Evolutionary conservation across 2,329 filamentous ascomycete genomes (phyloP).

Genomic region (Nectriaceae sp.): DNA sequence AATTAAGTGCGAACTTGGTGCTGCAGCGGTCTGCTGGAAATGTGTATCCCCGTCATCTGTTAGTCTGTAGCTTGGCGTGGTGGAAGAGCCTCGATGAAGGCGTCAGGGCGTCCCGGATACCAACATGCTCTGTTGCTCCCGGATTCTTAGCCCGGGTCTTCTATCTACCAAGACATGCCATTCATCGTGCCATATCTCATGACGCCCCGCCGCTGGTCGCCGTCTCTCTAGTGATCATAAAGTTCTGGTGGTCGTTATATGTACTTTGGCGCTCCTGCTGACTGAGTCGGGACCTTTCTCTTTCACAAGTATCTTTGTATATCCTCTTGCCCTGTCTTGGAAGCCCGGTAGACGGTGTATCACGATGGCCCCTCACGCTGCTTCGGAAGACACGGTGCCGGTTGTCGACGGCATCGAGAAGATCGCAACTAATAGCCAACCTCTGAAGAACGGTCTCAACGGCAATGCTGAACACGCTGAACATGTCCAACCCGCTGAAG

Average conservation of each 20-base stretch:
- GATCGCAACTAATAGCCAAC: constrained; percentile 5
- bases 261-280: background rate
- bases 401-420: constrained; percentile 6
- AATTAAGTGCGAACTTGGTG: too few relatives aligned
- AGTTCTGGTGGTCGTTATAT: constrained; percentile 7
- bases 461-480: constrained; percentile 7
- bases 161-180: constrained; percentile 5
- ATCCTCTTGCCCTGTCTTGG: background rate
- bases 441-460: constrained; percentile 5
- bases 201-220: background rate
- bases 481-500: background rate
- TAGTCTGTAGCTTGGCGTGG: background rate
- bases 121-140: constrained; percentile 20
- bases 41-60: background rate
- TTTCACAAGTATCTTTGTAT: background rate
- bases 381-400: constrained; percentile 2
- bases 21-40: background rate
- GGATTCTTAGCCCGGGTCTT: background rate
- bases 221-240: too few relatives aligned
- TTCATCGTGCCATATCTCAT: constrained; percentile 9
- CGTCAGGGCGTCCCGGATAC: constrained; percentile 12
- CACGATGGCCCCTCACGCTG: constrained; percentile 16
- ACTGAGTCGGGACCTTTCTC: background rate
- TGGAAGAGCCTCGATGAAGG: background rate
- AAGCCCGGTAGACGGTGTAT: background rate